phyloP scores from a whole-genome alignment of 140 eudicot species.

The Senecio squalidus region DNA sequence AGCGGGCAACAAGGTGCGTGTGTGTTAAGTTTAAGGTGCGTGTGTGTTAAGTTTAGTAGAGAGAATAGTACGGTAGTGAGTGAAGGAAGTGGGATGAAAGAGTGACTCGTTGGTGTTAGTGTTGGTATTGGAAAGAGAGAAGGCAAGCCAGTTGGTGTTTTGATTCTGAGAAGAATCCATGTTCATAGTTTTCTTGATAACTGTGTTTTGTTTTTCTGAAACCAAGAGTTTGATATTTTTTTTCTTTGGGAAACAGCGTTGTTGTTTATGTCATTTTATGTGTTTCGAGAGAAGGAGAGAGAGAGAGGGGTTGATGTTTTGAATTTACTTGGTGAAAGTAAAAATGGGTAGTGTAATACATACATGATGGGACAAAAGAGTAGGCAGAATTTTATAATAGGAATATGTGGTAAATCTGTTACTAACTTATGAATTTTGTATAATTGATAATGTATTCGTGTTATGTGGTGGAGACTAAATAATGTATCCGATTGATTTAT shows the following conservation, averaged over 20 bases:
- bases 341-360: no score
- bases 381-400: no score
- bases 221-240: constrained; percentile 11
- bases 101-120: constrained; percentile 9
- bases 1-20: no score
- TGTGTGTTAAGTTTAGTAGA: background rate
- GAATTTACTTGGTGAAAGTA: background rate
- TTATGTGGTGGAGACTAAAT: no score
- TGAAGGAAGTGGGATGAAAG: constrained; percentile 20
- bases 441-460: no score
- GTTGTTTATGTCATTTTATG: constrained; percentile 29
- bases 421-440: no score
- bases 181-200: constrained; percentile 29
- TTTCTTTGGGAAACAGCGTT: constrained; percentile 53
- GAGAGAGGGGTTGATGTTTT: background rate
- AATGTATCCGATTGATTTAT: no score
- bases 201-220: constrained; percentile 18
- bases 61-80: constrained; percentile 27
- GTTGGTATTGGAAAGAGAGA: constrained; percentile 64
- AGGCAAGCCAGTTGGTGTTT: constrained; percentile 59
- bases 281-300: background rate
- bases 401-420: no score
- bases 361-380: no score
- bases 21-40: background rate
- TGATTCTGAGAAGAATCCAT: constrained; percentile 55